These are phyloP conservation scores for Ramaria sp. DNA, from an alignment of 768 basidiomycete genomes.

Conservation along the genomic window DNA sequence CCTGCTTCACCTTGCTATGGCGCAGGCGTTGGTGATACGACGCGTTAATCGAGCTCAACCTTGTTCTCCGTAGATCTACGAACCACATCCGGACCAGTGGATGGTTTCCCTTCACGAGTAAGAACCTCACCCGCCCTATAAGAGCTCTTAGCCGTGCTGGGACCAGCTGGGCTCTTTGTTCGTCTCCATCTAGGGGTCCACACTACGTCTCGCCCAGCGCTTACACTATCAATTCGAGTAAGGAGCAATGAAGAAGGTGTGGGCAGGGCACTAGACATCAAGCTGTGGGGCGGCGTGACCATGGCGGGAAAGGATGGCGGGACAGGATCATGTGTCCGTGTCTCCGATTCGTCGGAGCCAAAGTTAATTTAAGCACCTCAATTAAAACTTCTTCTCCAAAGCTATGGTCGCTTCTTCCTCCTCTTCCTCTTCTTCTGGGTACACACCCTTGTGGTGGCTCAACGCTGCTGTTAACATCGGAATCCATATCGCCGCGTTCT, in stretches of 20 bases:
- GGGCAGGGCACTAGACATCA: constrained; percentile 13
- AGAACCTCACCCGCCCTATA: not conserved
- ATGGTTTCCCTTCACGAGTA: not conserved
- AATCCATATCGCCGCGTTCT: no score
- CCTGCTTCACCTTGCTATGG: not conserved
- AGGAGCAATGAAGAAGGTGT: constrained; percentile 29
- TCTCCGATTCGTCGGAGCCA: no score
- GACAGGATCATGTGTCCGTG: no score
- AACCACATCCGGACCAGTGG: not conserved
- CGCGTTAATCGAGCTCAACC: not conserved
- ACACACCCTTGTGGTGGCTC: no score
- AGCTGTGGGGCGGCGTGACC: not conserved
- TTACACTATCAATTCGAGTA: constrained; percentile 47
- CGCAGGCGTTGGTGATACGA: not conserved
- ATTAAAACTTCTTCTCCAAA: no score
- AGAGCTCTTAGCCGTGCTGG: not conserved
- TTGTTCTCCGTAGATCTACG: not conserved
- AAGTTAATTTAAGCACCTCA: no score
- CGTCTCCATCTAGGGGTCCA: constrained; percentile 11
- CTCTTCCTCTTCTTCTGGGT: no score
- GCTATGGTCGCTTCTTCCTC: no score
- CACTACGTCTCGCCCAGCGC: constrained; percentile 26
- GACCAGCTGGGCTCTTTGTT: not conserved
- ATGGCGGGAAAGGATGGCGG: not conserved
- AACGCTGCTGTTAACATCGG: no score